Percentiles rank a stretch among this genome's conserved stretches.
phyloP scores from a whole-genome alignment of 2,329 filamentous ascomycete species.

The Thelonectria olida region DNA sequence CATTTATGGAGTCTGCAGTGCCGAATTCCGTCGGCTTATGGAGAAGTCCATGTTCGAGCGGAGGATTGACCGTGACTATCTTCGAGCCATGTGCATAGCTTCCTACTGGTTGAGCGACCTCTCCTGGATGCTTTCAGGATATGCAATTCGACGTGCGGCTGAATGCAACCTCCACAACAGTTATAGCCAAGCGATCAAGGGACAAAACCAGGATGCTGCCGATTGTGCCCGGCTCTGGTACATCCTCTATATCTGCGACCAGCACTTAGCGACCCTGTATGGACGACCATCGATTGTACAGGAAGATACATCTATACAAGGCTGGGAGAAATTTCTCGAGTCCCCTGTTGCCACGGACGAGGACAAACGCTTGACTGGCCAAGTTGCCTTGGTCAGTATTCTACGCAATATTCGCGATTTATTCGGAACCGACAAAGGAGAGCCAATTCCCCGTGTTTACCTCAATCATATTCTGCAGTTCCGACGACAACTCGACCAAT shows the following conservation, averaged over 20 bases:
- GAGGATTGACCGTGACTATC: slow-evolving; percentile 56
- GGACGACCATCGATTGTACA: slow-evolving; percentile 66
- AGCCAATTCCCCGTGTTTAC: slow-evolving; percentile 61
- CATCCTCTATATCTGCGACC: slow-evolving; percentile 67
- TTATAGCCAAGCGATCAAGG: slow-evolving; percentile 50
- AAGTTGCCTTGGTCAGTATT: slow-evolving; percentile 67
- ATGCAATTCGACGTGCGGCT: slow-evolving; percentile 59
- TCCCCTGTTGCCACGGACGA: slow-evolving; percentile 60
- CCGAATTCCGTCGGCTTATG: slow-evolving; percentile 66
- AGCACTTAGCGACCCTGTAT: slow-evolving; percentile 69
- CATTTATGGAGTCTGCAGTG: slow-evolving; percentile 62
- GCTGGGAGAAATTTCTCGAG: slow-evolving; percentile 65
- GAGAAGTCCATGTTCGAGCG: slow-evolving; percentile 54
- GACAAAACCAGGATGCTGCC: slow-evolving; percentile 53
- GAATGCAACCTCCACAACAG: slow-evolving; percentile 57
- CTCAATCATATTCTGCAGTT: slow-evolving; percentile 56
- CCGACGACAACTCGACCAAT: slow-evolving; percentile 49
- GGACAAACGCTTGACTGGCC: slow-evolving; percentile 66
- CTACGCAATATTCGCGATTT: slow-evolving; percentile 63
- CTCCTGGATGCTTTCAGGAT: slow-evolving; percentile 69
- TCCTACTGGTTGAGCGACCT: slow-evolving; percentile 72
- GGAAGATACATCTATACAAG: slow-evolving; percentile 65
- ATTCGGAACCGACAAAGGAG: slow-evolving; percentile 66
- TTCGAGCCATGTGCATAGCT: slow-evolving; percentile 68
- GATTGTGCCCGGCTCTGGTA: slow-evolving; percentile 70